phyloP scores from a whole-genome alignment of 129 eudicot genomes.

The Helianthus tuberosus region DNA sequence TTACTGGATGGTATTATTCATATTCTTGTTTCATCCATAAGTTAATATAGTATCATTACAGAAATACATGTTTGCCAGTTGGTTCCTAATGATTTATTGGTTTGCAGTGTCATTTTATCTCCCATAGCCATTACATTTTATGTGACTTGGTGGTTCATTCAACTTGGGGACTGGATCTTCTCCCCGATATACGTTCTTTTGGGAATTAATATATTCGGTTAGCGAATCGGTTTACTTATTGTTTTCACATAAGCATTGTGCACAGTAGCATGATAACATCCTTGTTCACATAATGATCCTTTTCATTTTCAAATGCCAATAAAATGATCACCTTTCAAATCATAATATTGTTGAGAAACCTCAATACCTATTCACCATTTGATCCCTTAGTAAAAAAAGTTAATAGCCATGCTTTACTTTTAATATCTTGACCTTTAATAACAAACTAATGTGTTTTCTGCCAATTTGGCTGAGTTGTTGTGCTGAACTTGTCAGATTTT shows the following conservation, averaged over 20 bases:
- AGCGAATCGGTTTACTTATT: slow-evolving; percentile 28
- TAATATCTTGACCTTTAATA: not conserved
- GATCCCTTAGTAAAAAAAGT: not conserved
- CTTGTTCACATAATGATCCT: not conserved
- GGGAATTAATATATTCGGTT: slow-evolving; percentile 70
- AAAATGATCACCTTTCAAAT: not conserved
- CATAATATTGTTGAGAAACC: not conserved
- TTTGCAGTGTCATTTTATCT: slow-evolving; percentile 72
- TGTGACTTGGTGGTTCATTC: slow-evolving; percentile 74
- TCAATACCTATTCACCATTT: not conserved
- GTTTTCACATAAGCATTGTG: slow-evolving; percentile 1
- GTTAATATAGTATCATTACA: not conserved
- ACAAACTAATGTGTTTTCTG: too few relatives aligned
- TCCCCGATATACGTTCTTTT: slow-evolving; percentile 61
- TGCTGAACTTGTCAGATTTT: too few relatives aligned
- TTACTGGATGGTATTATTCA: slow-evolving; percentile 71
- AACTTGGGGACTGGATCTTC: slow-evolving; percentile 65
- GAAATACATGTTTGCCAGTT: not conserved
- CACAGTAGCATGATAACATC: slow-evolving; percentile 4
- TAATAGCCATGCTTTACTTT: not conserved
- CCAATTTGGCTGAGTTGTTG: not conserved
- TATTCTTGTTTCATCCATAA: slow-evolving; percentile 33
- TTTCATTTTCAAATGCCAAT: not conserved
- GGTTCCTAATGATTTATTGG: slow-evolving; percentile 17
- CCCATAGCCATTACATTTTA: slow-evolving; percentile 71